Percentiles rank a stretch among this genome's conserved stretches.
Evolutionary conservation across 495 filamentous ascomycete genomes (phyloP).

Genomic region (Xylaria curta): DNA sequence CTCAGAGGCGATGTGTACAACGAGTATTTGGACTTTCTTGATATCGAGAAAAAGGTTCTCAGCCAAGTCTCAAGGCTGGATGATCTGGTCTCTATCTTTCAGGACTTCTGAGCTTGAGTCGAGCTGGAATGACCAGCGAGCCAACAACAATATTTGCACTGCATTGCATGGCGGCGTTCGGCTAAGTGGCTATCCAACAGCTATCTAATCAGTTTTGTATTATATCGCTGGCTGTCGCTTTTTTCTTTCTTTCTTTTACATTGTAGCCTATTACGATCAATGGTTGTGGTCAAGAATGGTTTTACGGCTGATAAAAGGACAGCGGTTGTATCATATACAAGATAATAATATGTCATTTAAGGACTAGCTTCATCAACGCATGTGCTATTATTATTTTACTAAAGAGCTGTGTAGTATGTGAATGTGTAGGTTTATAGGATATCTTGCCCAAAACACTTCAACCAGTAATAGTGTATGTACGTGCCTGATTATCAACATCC

Average conservation of each 20-base stretch:
- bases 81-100: constrained; percentile 79
- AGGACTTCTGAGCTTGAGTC: constrained; percentile 69
- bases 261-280: not conserved
- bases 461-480: not conserved
- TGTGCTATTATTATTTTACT: not conserved
- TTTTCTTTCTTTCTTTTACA: not conserved
- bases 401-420: not conserved
- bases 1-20: constrained; percentile 71
- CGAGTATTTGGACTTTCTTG: constrained; percentile 69
- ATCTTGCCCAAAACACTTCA: not conserved
- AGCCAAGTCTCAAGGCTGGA: constrained; percentile 80
- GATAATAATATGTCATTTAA: not conserved
- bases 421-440: not conserved
- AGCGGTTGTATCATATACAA: constrained; percentile 12
- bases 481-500: too few species aligned
- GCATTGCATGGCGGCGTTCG: constrained; percentile 44
- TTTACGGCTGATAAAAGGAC: not conserved
- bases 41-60: constrained; percentile 75
- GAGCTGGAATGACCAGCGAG: constrained; percentile 11
- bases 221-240: constrained; percentile 13
- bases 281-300: not conserved
- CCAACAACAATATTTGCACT: constrained; percentile 27
- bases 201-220: constrained; percentile 33
- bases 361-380: not conserved
- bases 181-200: constrained; percentile 25